Evolutionary conservation across 208 protist species (phyloP), one percentile per base, ranked within the genome.

Genomic region (Polymyxa betae): DNA sequence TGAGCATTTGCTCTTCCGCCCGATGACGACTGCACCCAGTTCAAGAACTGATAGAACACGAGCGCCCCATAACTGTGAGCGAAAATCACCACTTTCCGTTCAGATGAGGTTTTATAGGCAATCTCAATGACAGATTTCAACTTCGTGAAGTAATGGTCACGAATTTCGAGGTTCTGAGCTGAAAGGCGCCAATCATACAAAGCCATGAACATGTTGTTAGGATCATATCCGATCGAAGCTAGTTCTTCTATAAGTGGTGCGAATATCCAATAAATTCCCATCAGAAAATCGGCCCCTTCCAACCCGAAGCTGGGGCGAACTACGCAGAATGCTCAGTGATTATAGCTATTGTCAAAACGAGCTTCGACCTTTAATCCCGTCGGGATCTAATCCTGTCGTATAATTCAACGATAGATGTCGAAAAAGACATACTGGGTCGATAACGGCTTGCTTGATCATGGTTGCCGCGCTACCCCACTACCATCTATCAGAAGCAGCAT

Each of bases 131-230:
- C n/a, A 5, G 54, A 64, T 32, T 89, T 89, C 29, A 89, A 32
- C 88, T 72, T 89, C 5, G 88, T 77, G 32, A 89, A 89, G 88
- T 89, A 89, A 12, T 12, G 32, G 54, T 89, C 88, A 72, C 88
- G 88, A 20, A 66, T 32, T 44, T 89, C 88, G 12, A 89, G n/a
- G 16, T 35, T 20, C 29, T 32, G 29, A 32, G 16, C 32, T 20
- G 88, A 60, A 20, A 89, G 32, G 5, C 88, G 5, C 88, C 88
- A 89, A 72, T 89, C 88, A 45, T 77, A 89, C 10, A 29, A 16
- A 32, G 88, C 88, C 32, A 89, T 89, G 32, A 77, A 89, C 29
- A 89, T 32, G 32, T 60, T 77, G 32, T 89, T 89, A 5, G 88
- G 46, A 72, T 89, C 88, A 45, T 89, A 89, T 12, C 88, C 88